Evolutionary conservation across 2,329 filamentous ascomycete genomes (phyloP), one percentile per base, ranked within the genome.

Genomic region (Fusarium foetens): DNA sequence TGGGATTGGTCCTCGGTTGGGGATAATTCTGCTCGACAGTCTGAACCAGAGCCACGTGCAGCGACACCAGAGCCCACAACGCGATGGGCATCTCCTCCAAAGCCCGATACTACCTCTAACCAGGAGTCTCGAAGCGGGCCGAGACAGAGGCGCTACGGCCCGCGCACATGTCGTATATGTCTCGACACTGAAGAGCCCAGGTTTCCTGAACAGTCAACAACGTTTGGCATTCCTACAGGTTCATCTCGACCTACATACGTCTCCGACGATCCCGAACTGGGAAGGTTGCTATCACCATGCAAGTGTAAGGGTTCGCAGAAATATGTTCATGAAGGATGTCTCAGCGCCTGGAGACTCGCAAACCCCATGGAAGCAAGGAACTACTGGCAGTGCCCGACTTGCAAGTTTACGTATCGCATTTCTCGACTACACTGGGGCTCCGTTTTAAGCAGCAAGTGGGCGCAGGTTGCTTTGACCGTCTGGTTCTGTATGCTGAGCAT

Each of bases 311-410:
- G 96, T 58, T 94, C 93, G 42, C 93, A 95, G 75, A 93, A 93
- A 83, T 98, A 97, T 82, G 94, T 98, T 29, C 96, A 99, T 81
- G 94, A 98, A 81, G 92, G 91, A 35, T 99, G 96, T 79, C 86
- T 99, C 53, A 90, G 93, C 77, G 86, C 89, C 16, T 98, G 95
- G 94, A 90, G 96, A 74, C 87, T 91, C 70, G 88, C 93, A 46
- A 90, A 94, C 78, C 92, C 93, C 0, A 78, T 81, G 33, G 82
- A 81, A 77, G 86, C 84, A 36, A 88, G 93, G 63, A 94, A 95
- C 75, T 97, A 91, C 79, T 97, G 92, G 89, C 88, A 93, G 77
- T 98, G 95, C 78, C 93, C 93, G 25, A 97, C 94, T 1, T 98
- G 95, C 82, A 87, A 90, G 38, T 98, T 96, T 82, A 87, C 88